A percentile compares a stretch with the other conserved stretches of the same genome.
phyloP scores from a whole-genome alignment of 2,329 filamentous ascomycete genomes.

The Colletotrichum lindemuthianum region DNA sequence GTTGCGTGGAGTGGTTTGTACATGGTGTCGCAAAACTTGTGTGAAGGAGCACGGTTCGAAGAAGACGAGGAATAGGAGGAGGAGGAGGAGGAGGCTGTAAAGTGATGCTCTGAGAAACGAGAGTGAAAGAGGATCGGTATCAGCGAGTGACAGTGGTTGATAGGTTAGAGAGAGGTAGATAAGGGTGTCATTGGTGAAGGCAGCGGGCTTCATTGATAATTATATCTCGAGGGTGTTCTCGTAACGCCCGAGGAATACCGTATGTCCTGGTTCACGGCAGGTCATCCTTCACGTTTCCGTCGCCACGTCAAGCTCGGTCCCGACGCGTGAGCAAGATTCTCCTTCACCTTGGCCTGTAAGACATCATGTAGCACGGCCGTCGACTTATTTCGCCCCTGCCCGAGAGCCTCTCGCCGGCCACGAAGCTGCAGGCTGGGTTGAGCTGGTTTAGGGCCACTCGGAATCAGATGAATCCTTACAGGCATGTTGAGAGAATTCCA shows the following conservation, averaged over 20 bases:
- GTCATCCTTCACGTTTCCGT: not conserved
- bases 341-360: constrained; percentile 17
- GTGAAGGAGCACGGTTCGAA: not conserved
- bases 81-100: too few species aligned
- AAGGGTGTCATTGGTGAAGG: not conserved
- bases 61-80: not conserved
- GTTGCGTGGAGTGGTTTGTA: not conserved
- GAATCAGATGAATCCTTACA: too few species aligned
- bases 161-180: not conserved
- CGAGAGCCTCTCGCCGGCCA: not conserved
- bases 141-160: constrained; percentile 10
- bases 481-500: not conserved
- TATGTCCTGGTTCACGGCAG: not conserved
- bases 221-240: not conserved
- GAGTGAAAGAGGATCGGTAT: not conserved
- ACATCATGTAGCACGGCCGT: constrained; percentile 23
- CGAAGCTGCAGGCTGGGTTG: not conserved
- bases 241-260: not conserved
- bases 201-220: not conserved
- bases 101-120: not conserved
- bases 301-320: constrained; percentile 19
- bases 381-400: not conserved
- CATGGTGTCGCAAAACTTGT: not conserved
- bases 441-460: too few species aligned
- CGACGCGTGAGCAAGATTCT: not conserved